Conservation (phyloP, 1,284 basidiomycete genomes). For the Athelia psychrophila region DNA sequence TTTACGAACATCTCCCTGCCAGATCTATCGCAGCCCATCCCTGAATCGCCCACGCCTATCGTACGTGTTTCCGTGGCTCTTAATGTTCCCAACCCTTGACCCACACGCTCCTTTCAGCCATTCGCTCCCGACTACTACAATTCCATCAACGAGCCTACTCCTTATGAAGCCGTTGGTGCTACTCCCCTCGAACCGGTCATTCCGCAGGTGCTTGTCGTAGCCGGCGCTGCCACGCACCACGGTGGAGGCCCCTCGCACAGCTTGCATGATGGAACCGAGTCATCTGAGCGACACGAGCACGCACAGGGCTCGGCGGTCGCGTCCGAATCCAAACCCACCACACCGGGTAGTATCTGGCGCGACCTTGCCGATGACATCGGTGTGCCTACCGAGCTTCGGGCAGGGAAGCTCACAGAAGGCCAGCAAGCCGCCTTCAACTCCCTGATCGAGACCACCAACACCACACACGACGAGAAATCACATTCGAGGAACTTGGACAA, state of each 20-base stretch:
- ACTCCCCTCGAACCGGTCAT: slow-evolving; percentile 25
- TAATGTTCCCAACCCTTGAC: slow-evolving; percentile 3
- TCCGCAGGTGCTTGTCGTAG: slow-evolving; percentile 74
- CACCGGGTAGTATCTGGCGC: slow-evolving; percentile 20
- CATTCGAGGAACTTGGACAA: slow-evolving; percentile 42
- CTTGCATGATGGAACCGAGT: slow-evolving; percentile 36
- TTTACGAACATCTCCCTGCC: slow-evolving; percentile 57
- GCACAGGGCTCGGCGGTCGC: slow-evolving; percentile 4
- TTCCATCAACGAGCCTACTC: slow-evolving; percentile 33
- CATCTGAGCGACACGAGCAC: slow-evolving; percentile 11
- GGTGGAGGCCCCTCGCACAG: slow-evolving; percentile 67
- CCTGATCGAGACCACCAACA: slow-evolving; percentile 17
- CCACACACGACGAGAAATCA: slow-evolving; percentile 26
- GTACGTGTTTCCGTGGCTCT: slow-evolving; percentile 39
- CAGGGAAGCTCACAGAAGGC: slow-evolving; percentile 8
- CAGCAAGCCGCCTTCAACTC: slow-evolving; percentile 12
- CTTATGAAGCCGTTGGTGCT: slow-evolving; percentile 24
- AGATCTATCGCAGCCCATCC: slow-evolving; percentile 41
- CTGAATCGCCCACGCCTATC: slow-evolving; percentile 49
- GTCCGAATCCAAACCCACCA: slow-evolving; percentile 9
- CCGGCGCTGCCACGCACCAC: slow-evolving; percentile 59
- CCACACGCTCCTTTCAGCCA: slow-evolving; percentile 43
- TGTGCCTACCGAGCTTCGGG: slow-evolving; percentile 28
- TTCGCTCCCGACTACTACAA: slow-evolving; percentile 74
- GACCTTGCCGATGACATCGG: slow-evolving; percentile 36